These are phyloP conservation scores for Xylaria sp. DNA, from an alignment of 2,329 filamentous ascomycete genomes.

Conservation along the genomic window DNA sequence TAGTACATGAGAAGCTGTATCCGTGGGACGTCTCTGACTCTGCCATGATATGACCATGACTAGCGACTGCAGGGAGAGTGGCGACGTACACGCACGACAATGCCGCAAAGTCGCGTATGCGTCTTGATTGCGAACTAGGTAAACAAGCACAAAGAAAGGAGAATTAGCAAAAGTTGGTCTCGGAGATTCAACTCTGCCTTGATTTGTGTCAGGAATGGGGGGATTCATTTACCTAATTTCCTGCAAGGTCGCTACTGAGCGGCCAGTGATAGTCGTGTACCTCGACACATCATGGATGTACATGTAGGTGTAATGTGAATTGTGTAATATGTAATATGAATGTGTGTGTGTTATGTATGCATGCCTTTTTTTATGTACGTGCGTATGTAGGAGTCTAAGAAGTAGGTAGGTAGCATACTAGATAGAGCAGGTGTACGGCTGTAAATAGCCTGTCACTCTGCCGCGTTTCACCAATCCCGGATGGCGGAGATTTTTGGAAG, in stretches of 20 bases:
- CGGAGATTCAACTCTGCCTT: constrained; percentile 16
- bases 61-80: constrained; percentile 3
- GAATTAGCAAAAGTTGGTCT: constrained; percentile 14
- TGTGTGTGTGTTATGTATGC: neutral
- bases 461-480: constrained; percentile 28
- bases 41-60: constrained; percentile 16
- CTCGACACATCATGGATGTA: neutral
- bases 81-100: constrained; percentile 11
- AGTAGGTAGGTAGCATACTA: neutral
- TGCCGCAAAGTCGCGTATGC: constrained; percentile 19
- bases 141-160: constrained; percentile 1
- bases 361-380: neutral
- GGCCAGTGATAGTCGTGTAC: constrained; percentile 1
- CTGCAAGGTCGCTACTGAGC: constrained; percentile 11
- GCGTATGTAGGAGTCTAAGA: neutral
- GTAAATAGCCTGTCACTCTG: constrained; percentile 27
- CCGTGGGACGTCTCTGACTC: constrained; percentile 14
- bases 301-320: neutral
- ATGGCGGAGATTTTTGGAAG: constrained; percentile 32
- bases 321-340: neutral
- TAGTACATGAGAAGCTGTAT: neutral
- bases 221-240: neutral
- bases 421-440: constrained; percentile 6
- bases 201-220: constrained; percentile 19
- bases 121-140: constrained; percentile 17